Conservation (phyloP, 331 rosid genomes). For the Malus hybrid region DNA sequence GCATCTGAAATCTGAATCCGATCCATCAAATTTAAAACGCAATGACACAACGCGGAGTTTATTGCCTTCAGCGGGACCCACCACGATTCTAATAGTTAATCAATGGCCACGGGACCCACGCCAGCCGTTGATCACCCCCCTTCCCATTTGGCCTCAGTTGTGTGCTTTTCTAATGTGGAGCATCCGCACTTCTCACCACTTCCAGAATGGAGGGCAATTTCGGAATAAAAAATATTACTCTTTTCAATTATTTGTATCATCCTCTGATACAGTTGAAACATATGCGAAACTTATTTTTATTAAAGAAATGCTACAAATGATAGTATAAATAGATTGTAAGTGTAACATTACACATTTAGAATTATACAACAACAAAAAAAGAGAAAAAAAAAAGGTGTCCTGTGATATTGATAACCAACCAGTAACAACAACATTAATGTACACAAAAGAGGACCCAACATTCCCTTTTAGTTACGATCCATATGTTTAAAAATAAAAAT, state of each 20-base stretch:
- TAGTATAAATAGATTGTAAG: no score
- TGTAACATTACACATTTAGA: accelerated
- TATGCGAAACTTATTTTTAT: accelerated
- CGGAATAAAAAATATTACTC: not conserved
- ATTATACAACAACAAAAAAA: not conserved
- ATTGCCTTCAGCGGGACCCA: not conserved
- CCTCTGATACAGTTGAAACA: accelerated
- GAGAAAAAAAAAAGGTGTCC: no score
- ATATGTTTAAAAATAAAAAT: not conserved
- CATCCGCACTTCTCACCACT: not conserved
- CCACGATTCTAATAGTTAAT: not conserved
- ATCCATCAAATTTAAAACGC: not conserved
- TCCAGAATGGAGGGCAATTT: no score
- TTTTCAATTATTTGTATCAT: no score
- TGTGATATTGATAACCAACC: not conserved
- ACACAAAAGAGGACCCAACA: not conserved
- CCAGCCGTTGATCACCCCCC: not conserved
- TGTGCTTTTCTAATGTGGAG: not conserved
- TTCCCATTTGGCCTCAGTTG: not conserved
- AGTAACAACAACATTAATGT: not conserved
- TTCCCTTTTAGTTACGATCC: not conserved
- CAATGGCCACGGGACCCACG: slow-evolving; percentile 7
- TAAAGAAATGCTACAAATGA: no score
- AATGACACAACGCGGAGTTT: not conserved
- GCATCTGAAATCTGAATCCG: not conserved